Evolutionary conservation across 805 yeast genomes (phyloP).

Genomic region (Sugiyamaella qingdaonensis): DNA sequence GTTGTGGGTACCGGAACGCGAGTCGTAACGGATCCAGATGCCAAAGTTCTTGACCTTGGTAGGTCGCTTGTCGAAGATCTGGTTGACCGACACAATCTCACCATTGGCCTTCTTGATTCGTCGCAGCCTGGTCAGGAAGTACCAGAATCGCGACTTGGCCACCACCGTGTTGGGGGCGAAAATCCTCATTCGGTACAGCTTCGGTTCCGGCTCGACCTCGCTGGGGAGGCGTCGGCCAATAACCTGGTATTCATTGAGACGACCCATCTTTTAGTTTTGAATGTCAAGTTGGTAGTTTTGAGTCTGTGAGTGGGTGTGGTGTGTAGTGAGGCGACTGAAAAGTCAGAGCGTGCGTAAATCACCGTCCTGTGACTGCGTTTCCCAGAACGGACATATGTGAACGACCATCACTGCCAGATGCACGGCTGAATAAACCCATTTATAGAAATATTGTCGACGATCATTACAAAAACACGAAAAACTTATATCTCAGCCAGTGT

Average conservation of each 20-base stretch:
- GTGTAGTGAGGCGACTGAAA: background rate
- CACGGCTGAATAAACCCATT: too few species aligned
- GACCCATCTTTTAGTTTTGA: conserved; percentile 53
- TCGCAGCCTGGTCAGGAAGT: conserved; percentile 98
- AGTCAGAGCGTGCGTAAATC: background rate
- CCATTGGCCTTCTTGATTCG: conserved; percentile 99
- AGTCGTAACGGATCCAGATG: conserved; percentile 99
- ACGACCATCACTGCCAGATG: too few species aligned
- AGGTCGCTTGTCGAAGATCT: conserved; percentile 91
- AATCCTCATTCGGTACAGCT: conserved; percentile 99
- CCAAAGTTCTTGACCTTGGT: conserved; percentile 99
- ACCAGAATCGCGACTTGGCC: conserved; percentile 99
- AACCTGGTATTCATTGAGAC: conserved; percentile 98
- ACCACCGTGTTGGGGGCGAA: conserved; percentile 98
- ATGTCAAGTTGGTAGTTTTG: conserved; percentile 2
- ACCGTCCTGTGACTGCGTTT: background rate
- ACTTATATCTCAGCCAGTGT: too few species aligned
- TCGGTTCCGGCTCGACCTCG: conserved; percentile 98
- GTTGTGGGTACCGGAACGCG: conserved; percentile 99
- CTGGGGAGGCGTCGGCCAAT: conserved; percentile 99
- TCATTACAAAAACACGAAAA: too few species aligned
- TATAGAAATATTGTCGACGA: too few species aligned
- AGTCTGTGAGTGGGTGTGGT: background rate
- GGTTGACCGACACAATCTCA: conserved; percentile 93
- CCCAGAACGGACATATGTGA: too few species aligned